A percentile compares a stretch with the other conserved stretches of the same genome.
phyloP scores from a whole-genome alignment of 805 yeast species.

The Tanozyma kutaoensis region DNA sequence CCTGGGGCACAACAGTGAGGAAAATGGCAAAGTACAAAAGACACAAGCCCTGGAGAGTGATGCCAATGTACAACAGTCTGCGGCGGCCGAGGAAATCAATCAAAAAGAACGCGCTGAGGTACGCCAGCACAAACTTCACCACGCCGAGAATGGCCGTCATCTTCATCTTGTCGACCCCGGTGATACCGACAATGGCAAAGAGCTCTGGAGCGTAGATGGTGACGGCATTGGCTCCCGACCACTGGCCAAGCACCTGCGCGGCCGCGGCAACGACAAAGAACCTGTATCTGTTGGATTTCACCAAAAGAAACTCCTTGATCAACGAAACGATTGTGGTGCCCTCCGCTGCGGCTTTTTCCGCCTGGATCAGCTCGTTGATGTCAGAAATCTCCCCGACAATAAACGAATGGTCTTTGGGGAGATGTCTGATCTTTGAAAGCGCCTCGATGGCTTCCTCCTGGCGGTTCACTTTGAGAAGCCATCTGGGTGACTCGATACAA shows the following conservation, averaged over 20 bases:
- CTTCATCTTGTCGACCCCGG: conserved; percentile 25
- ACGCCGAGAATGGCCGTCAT: conserved; percentile 42
- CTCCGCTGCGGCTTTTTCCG: conserved; percentile 41
- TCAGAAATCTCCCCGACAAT: conserved; percentile 32
- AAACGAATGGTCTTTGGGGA: conserved; percentile 34
- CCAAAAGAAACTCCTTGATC: conserved; percentile 20
- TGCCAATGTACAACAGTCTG: conserved; percentile 34
- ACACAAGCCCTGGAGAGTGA: conserved; percentile 27
- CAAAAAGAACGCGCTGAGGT: conserved; percentile 36
- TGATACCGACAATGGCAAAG: conserved; percentile 32
- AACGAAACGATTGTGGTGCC: conserved; percentile 16
- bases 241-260: conserved; percentile 38
- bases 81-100: conserved; percentile 43
- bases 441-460: conserved; percentile 25
- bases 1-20: conserved; percentile 30
- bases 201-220: conserved; percentile 45
- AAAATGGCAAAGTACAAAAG: conserved; percentile 35
- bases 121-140: conserved; percentile 36
- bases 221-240: conserved; percentile 47
- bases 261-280: conserved; percentile 25
- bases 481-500: conserved; percentile 37
- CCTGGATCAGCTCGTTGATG: conserved; percentile 31
- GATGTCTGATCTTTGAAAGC: conserved; percentile 29
- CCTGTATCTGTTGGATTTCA: conserved; percentile 31
- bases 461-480: conserved; percentile 31